phyloP scores from a whole-genome alignment of 345 rosid species.

The Noccaea bulbosa region DNA sequence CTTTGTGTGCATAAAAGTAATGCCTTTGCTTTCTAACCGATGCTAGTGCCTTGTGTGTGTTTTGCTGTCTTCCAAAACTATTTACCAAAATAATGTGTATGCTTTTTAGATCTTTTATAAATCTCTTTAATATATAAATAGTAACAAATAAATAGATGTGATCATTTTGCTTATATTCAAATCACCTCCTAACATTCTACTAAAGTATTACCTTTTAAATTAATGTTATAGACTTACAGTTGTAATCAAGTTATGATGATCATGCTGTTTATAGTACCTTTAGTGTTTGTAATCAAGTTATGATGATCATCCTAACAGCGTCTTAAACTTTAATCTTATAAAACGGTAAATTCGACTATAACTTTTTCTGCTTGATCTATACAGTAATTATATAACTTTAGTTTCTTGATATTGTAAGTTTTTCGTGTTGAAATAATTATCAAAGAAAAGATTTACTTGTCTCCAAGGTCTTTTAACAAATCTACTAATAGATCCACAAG shows the following conservation, averaged over 20 bases:
- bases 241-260: slow-evolving; percentile 8
- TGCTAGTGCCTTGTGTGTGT: slow-evolving; percentile 39
- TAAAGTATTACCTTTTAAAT: neutral
- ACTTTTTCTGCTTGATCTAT: neutral
- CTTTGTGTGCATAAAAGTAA: slow-evolving; percentile 37
- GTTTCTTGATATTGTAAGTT: slow-evolving; percentile 5
- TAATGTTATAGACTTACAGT: neutral
- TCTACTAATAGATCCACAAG: slow-evolving; percentile 25
- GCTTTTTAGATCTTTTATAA: neutral
- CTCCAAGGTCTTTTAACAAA: slow-evolving; percentile 14
- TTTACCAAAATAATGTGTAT: slow-evolving; percentile 23
- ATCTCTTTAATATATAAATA: neutral
- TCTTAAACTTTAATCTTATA: neutral
- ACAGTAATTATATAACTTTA: neutral
- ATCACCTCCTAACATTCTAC: slow-evolving; percentile 20
- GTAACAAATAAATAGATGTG: neutral
- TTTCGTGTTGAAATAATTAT: neutral
- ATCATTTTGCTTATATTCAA: slow-evolving; percentile 7
- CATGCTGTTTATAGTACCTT: neutral
- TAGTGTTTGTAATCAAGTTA: neutral
- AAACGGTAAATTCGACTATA: neutral
- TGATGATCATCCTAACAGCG: neutral
- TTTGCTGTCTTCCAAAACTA: slow-evolving; percentile 37
- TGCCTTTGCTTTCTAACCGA: slow-evolving; percentile 44
- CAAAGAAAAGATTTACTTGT: slow-evolving; percentile 11